phyloP scores from a whole-genome alignment of 2,329 filamentous ascomycete genomes.

The Neodidymelliopsis sp. region DNA sequence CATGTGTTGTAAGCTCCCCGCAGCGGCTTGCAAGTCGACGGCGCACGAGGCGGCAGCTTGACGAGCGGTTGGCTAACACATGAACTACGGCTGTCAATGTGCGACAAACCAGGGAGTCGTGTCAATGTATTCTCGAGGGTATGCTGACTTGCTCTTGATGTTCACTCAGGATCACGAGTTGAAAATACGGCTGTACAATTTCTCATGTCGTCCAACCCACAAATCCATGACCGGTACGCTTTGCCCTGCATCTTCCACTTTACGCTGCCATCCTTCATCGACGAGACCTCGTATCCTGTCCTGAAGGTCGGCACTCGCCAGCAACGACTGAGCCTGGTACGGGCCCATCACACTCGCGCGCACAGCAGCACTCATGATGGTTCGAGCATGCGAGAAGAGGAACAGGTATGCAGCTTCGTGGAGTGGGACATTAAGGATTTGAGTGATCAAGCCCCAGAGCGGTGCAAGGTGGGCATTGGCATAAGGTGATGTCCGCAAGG shows the following conservation, averaged over 20 bases:
- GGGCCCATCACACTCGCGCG: constrained; percentile 80
- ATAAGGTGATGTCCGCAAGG: constrained; percentile 38
- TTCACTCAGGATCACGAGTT: constrained; percentile 67
- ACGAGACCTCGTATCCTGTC: constrained; percentile 65
- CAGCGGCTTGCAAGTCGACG: constrained; percentile 19
- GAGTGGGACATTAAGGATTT: constrained; percentile 65
- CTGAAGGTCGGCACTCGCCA: constrained; percentile 69
- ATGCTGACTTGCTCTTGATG: not conserved
- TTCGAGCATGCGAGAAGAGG: constrained; percentile 78
- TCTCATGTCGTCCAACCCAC: constrained; percentile 83
- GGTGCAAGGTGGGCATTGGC: constrained; percentile 71
- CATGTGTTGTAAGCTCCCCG: constrained; percentile 17
- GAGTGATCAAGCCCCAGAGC: constrained; percentile 72
- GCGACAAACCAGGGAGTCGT: not conserved
- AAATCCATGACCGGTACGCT: constrained; percentile 79
- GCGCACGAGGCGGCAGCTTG: constrained; percentile 22
- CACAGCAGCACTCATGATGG: constrained; percentile 77
- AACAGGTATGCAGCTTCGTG: constrained; percentile 77
- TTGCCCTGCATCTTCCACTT: constrained; percentile 74
- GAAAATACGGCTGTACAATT: constrained; percentile 85
- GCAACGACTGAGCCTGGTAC: constrained; percentile 77
- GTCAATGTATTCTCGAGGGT: not conserved
- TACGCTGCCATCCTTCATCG: constrained; percentile 65
- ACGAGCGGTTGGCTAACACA: constrained; percentile 5
- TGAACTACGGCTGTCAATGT: not conserved